Base-by-base conservation (phyloP, 257 asterid genomes). In the Forsythia viridissima region DNA sequence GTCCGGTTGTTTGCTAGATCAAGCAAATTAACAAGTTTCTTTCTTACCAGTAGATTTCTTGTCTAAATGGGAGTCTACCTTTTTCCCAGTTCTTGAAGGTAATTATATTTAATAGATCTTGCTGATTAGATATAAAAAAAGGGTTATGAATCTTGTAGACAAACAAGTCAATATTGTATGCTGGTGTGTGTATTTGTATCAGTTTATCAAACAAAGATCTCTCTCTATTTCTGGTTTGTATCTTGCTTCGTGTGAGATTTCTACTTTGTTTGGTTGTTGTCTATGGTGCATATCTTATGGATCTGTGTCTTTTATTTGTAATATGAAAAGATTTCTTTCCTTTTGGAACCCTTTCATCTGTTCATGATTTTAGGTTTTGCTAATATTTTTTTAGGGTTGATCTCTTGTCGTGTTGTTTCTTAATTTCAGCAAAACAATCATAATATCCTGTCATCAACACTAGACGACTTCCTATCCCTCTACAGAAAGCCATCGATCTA, bases 1-100 rank as follows among this genome's bases (percentile, higher is more conserved):
- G 93, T 89, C 93, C 93, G 93, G 70, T 81, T 55, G 44, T 43
- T 85, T 83, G 77, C 74, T 67, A 77, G 43, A 39, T 68, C 80
- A 36, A 77, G 75, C 80, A 68, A 78, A 18, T 61, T 61, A 61
- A 20, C 10, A 9, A 3, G 36, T 63, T 21, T 30, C 38, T 63
- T 63, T 24, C 70, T 7, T 9, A 24, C 11, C 30, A 9, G 39
- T 9, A 24, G 3, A 38, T 63, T 63, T 24, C 68, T 61, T 61
- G 34, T 38, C 37, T 63, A 10, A 63, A 21, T 63, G 4, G 16
- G 15, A 21, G 5, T 6, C 34, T 59, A n/a, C 37, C 30, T 20
- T 59, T 20, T 21, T 21, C 3, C 9, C 0, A 59, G 61, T 16
- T 6, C 61, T 51, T 21, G 30, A 57, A 57, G 66, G 34, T 57